Percentiles rank a stretch among this genome's conserved stretches.
These are phyloP conservation scores for Thermochaetoides thermophila DNA, from an alignment of 495 filamentous ascomycete genomes.

Conservation along the genomic window DNA sequence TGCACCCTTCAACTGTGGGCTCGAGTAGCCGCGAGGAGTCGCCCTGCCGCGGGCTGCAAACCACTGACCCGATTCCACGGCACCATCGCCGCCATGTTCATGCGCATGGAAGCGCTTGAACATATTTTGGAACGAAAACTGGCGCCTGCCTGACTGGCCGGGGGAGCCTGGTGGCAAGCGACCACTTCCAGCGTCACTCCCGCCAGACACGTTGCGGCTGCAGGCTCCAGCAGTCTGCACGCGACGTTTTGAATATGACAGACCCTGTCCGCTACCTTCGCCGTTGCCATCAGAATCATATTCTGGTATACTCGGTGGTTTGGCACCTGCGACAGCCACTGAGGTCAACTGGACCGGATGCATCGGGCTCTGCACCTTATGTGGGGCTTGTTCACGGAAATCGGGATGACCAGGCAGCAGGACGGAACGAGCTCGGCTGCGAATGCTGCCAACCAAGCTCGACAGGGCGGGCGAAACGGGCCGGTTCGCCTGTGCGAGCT, in stretches of 20 bases:
- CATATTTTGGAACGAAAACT: constrained; percentile 84
- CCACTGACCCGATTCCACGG: no score
- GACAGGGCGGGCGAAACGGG: constrained; percentile 35
- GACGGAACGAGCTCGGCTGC: constrained; percentile 37
- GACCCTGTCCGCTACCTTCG: constrained; percentile 18
- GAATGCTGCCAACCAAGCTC: constrained; percentile 46
- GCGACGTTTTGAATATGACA: constrained; percentile 22
- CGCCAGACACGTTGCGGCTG: constrained; percentile 12
- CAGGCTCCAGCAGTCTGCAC: constrained; percentile 22
- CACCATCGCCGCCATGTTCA: background rate
- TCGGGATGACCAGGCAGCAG: constrained; percentile 30
- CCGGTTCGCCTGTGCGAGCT: constrained; percentile 37
- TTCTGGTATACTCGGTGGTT: constrained; percentile 21
- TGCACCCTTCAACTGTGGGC: constrained; percentile 32
- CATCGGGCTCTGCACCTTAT: constrained; percentile 32
- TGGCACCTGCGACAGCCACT: constrained; percentile 40
- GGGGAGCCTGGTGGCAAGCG: constrained; percentile 32
- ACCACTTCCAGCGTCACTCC: constrained; percentile 14
- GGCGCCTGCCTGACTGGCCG: constrained; percentile 45
- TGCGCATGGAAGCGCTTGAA: constrained; percentile 36
- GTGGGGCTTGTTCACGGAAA: constrained; percentile 12
- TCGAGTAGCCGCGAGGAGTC: constrained; percentile 32
- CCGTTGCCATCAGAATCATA: constrained; percentile 23
- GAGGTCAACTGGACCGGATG: constrained; percentile 47
- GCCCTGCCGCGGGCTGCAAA: constrained; percentile 10